Base-by-base conservation (phyloP, 495 filamentous ascomycete genomes). In the Halenospora varia region DNA sequence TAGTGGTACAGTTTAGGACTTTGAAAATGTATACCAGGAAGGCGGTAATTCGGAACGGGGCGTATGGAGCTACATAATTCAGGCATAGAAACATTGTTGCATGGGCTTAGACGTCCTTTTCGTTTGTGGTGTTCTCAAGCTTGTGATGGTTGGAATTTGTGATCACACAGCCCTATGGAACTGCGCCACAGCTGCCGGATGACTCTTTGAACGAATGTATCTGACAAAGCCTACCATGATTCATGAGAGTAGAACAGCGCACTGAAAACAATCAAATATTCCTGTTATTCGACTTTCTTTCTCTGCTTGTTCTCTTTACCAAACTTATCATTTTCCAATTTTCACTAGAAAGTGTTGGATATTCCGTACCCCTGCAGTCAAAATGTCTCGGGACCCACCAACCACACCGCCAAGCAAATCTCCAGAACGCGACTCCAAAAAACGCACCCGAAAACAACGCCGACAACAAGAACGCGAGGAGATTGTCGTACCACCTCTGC, bases 1-100 rank as follows among this genome's bases (percentile, higher is more conserved):
- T 80, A 82, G 79, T 59, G 80, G 80, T 50, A 83, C 80, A 4
- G 79, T 83, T 15, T 83, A 66, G 68, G 47, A 18, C 2, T 39
- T 26, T 48, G 10, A 46, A 19, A 22, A 26, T 47, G 19, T 11
- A 48, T 26, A 51, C 19, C 13, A n/a, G 24, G 22, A 46, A 45
- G 42, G 4, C 18, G 17, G 6, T 4, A 17, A 20, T 15, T n/a
- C 17, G n/a, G 42, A n/a, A 4, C 17, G 15, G 22, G 61, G 57
- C 54, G 57, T 56, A 39, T 18, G 61, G 61, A 48, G 61, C 42
- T 40, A 35, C 29, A 35, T 13, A 35, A 6, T 13, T 6, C 29
- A 35, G 13, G 29, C n/a, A 35, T 35, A 35, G 29, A 35, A 35
- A 35, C 29, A 6, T 35, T 13, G 29, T 35, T 35, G 29, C 29